Evolutionary conservation across 805 yeast species (phyloP), one percentile per base, ranked within the genome.

Genomic region (Metschnikowia cerradonensis): DNA sequence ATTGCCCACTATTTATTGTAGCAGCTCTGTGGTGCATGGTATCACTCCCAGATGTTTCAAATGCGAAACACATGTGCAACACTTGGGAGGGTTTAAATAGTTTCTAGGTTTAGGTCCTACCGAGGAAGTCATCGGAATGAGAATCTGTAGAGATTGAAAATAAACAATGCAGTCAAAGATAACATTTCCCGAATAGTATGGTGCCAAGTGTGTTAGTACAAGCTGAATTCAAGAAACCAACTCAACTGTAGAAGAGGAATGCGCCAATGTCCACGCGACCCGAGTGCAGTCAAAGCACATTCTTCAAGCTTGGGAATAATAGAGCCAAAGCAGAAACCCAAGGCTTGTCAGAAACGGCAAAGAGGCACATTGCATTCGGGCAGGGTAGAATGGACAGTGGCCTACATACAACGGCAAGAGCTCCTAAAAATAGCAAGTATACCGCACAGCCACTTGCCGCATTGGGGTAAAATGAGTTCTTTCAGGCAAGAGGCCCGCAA

Each of bases 381-480:
- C 23, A 41, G 35, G 10, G 13, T 14, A 7, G 19, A n/a, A 23
- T 19, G 23, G 38, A 10, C 7, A 11, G 6, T 17, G 36, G 8
- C 45, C 45, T 42, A 33, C 38, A 42, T 22, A 33, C 38, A 32
- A n/a, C 5, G 4, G 15, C 19, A 13, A 34, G 38, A 17, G 13
- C 11, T 19, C 19, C 31, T 15, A 42, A 42, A 32, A 42, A 32
- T 6, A 33, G 45, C 45, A 42, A 41, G 15, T 41, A 39, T 19
- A 17, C 31, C 31, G 45, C 45, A 23, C 45, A 32, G 45, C 45
- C 38, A 20, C 38, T n/a, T 26, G 13, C 45, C 45, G 45, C 45
- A 42, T 42, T 42, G 32, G 45, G 45, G 33, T 33, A 15, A 20
- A 20, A 42, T 20, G 8, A 3, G 13, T 20, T 32, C 19, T 42